Base-by-base conservation (phyloP, 441 rosid genomes). In the Capsella rubella region DNA sequence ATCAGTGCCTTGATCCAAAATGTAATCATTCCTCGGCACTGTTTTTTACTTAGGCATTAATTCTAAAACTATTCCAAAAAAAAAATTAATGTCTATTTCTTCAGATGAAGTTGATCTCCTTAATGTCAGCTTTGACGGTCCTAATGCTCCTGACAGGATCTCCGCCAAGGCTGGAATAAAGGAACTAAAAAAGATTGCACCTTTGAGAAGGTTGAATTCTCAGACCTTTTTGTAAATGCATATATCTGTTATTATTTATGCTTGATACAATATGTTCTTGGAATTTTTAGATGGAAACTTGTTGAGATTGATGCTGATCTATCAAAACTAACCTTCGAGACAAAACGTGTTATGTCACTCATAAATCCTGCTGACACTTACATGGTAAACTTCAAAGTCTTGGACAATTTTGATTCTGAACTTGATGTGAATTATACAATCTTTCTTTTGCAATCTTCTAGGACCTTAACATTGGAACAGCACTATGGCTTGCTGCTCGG, bases 401-500 rank as follows among this genome's bases (percentile, higher is more conserved):
- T 37, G 60, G 39, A 12, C 37, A 14, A 12, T 66, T 61, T 6
- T 73, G 9, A 54, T 31, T 18, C 49, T 1, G 9, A 46, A 60
- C 54, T 21, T 51, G 25, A 69, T 16, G 5, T 11, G 13, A 43
- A 55, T 12, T 21, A 40, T 49, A 5, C 40, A 28, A 49, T 29
- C 8, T 66, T 40, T 3, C 0, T 39, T 4, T 34, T 35, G 47
- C 77, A 52, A 61, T 67, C 49, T 76, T 80, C 54, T 86, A 94
- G 97, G 99, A 94, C 81, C 82, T 94, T 64, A 92, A 94, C 81
- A 92, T 94, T 69, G 99, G 99, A 69, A 82, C 85, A 72, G 97
- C 99, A 40, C 76, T 94, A n/a, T 94, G 99, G 99, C 86, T 92
- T 59, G 97, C 97, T 76, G 85, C 97, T 39, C 47, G 84, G 6